Evolutionary conservation across 1,284 basidiomycete species (phyloP), one percentile per base, ranked within the genome.

Genomic region (Cerrena zonata): DNA sequence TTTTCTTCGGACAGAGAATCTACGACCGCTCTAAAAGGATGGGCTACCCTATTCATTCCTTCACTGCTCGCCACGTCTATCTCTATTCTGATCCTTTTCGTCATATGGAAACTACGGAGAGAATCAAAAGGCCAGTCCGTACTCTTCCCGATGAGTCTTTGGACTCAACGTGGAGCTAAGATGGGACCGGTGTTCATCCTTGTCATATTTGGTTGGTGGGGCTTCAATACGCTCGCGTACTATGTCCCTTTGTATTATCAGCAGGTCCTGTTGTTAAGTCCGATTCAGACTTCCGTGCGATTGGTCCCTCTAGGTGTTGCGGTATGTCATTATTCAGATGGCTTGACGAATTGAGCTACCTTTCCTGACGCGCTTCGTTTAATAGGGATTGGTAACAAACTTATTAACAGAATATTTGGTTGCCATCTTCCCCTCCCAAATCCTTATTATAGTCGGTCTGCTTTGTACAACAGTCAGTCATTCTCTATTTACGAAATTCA

Each of bases 131-230:
- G 56, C 25, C 42, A 56, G 42, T 64, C 67, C 5, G 67, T 69
- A 21, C 56, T 70, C 21, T 56, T 70, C 43, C 69, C 69, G n/a
- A 61, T 64, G 46, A 65, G 60, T 54, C 66, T 70, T 41, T 70
- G 68, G 68, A 56, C 56, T 7, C 58, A 64, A 45, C 63, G 65
- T 3, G 60, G 59, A 18, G 58, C 63, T n/a, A 64, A 64, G 54
- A 62, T 69, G 62, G 58, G 59, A 5, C 57, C 61, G 15, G 53
- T 69, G 24, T 58, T 69, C 30, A 49, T 56, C 2, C 51, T 69
- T 24, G 62, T 66, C 21, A 66, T 69, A 54, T 66, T 69, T 47
- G 65, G 58, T 21, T 69, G 68, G 69, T 70, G 56, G 42, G 57
- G 38, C 4, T 57, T 70, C 56, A 69, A 70, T 52, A 60, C 61